These are phyloP conservation scores for Cryphonectria radicalis DNA, from an alignment of 2,329 filamentous ascomycete species.

Conservation along the genomic window DNA sequence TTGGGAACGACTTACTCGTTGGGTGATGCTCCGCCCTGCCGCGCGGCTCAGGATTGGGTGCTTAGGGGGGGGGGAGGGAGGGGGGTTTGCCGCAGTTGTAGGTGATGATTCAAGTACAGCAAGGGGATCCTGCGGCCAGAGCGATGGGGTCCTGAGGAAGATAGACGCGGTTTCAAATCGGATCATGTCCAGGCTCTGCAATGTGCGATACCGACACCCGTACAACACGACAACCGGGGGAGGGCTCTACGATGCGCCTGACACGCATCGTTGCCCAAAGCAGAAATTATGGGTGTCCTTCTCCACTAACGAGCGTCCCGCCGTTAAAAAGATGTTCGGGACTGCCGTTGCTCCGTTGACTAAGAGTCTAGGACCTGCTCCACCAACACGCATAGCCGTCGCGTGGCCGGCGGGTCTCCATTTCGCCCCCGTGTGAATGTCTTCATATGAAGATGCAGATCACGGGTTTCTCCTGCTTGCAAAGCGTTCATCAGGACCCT, in stretches of 20 bases:
- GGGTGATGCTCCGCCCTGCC: neutral
- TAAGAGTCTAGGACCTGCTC: conserved; percentile 11
- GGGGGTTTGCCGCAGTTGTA: neutral
- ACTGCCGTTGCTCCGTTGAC: conserved; percentile 12
- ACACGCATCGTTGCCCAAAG: neutral
- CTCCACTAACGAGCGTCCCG: neutral
- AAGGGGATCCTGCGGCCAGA: neutral
- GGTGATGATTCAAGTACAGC: neutral
- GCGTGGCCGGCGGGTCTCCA: conserved; percentile 26
- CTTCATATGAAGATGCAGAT: conserved; percentile 8
- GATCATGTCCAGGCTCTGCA: neutral
- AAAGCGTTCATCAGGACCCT: neutral
- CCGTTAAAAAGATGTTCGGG: conserved; percentile 1
- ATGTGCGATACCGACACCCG: neutral
- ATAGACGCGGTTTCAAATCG: conserved; percentile 4
- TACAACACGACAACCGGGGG: neutral
- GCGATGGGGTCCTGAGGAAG: neutral
- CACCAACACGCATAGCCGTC: conserved; percentile 25
- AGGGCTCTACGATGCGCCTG: neutral
- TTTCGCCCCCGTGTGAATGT: conserved; percentile 23
- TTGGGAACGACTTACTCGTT: neutral
- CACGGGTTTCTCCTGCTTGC: neutral
- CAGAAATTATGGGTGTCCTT: neutral
- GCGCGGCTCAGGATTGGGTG: conserved; percentile 1
- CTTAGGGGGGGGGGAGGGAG: neutral